Conservation (phyloP, 2,329 filamentous ascomycete species). For the Diaporthe ampelina region DNA sequence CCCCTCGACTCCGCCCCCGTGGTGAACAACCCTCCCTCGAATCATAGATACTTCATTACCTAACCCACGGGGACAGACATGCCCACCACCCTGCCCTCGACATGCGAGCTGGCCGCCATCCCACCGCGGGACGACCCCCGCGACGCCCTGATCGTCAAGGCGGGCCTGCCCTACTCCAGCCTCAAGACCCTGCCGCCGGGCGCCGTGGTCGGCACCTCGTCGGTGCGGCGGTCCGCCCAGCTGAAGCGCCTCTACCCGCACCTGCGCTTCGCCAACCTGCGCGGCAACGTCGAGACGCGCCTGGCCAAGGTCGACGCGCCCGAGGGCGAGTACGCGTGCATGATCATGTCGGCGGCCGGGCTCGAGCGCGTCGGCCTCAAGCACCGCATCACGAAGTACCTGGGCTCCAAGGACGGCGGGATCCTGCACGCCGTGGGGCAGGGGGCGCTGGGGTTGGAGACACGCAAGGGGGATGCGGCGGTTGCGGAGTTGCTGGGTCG, state of each 20-base stretch:
- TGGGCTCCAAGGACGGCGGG: slow-evolving; percentile 2
- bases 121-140: slow-evolving; percentile 5
- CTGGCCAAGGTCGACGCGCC: slow-evolving; percentile 7
- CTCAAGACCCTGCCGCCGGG: not conserved
- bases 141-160: slow-evolving; percentile 20
- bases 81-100: slow-evolving; percentile 4
- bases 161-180: slow-evolving; percentile 11
- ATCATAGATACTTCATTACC: no score
- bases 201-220: slow-evolving; percentile 12
- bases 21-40: no score
- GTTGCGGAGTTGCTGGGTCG: not conserved
- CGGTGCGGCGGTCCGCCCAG: slow-evolving; percentile 13
- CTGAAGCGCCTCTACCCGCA: not conserved
- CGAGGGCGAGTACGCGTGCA: not conserved
- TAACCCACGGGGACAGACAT: not conserved
- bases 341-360: slow-evolving; percentile 11
- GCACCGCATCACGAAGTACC: slow-evolving; percentile 18
- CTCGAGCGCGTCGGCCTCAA: slow-evolving; percentile 10
- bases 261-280: slow-evolving; percentile 6
- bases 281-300: slow-evolving; percentile 20
- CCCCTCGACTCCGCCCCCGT: no score
- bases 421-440: slow-evolving; percentile 17
- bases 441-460: slow-evolving; percentile 4
- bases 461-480: not conserved
- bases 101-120: slow-evolving; percentile 9